These are phyloP conservation scores for Acanthamoeba lenticulata DNA, from an alignment of 208 protist species.

Conservation along the genomic window DNA sequence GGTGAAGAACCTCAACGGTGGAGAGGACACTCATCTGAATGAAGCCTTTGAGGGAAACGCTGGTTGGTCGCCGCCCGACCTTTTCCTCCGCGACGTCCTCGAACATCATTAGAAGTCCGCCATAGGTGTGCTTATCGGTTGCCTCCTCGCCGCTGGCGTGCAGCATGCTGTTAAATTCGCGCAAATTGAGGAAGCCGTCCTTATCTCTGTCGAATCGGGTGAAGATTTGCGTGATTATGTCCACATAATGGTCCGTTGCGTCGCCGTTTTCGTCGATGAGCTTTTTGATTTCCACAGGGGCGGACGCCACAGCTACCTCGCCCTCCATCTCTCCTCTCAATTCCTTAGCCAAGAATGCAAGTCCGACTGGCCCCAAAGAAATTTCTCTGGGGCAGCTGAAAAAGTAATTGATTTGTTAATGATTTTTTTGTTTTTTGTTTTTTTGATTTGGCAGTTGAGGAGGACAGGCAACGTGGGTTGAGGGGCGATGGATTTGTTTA, in stretches of 20 bases:
- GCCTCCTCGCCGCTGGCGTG: background rate
- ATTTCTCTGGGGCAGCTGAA: no score
- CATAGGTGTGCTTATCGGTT: constrained; percentile 10
- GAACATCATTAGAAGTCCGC: background rate
- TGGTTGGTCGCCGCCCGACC: background rate
- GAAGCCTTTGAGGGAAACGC: background rate
- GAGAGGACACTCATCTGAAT: background rate
- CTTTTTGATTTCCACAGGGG: background rate
- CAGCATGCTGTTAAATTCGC: background rate
- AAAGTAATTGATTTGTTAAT: background rate
- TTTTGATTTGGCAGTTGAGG: no score
- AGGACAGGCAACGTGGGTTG: no score
- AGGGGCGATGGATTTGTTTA: background rate
- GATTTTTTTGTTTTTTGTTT: no score
- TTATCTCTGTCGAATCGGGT: background rate
- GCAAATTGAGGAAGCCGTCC: background rate
- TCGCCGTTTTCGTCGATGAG: background rate
- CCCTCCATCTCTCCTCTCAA: background rate
- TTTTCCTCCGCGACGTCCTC: background rate
- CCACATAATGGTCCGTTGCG: background rate
- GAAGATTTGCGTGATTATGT: background rate
- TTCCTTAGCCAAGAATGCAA: no score
- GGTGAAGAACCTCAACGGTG: background rate
- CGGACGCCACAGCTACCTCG: background rate
- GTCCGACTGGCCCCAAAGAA: no score